Evolutionary conservation across 306 rosid species (phyloP).

Genomic region (Dalbergia cochinchinensis): DNA sequence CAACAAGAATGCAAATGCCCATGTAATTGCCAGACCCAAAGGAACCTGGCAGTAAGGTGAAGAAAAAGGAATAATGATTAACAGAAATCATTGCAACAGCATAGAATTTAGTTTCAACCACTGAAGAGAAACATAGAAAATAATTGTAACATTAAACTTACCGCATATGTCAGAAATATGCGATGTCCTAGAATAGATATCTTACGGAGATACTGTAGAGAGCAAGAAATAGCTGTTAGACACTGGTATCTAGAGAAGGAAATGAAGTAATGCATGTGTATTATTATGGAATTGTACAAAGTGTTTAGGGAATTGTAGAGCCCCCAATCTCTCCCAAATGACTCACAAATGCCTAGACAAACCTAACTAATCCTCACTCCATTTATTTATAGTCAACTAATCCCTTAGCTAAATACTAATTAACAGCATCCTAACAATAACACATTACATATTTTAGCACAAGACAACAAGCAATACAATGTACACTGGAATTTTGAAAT

Average conservation of each 20-base stretch:
- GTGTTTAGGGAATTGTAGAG: no score
- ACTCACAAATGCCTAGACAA: no score
- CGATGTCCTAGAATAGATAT: conserved; percentile 96
- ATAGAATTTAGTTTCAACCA: conserved; percentile 23
- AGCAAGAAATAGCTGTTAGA: conserved; percentile 24
- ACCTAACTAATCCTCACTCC: no score
- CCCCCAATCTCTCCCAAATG: no score
- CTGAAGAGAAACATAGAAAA: conserved; percentile 21
- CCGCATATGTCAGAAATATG: conserved; percentile 89
- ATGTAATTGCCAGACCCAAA: conserved; percentile 92
- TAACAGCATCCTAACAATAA: no score
- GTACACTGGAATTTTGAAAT: neutral
- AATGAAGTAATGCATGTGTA: no score
- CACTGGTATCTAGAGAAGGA: no score
- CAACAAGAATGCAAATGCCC: conserved; percentile 92
- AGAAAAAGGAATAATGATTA: conserved; percentile 42
- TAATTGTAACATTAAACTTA: conserved; percentile 54
- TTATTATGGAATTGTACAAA: no score
- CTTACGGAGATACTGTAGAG: conserved; percentile 90
- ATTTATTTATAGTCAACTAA: no score
- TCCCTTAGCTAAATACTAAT: no score
- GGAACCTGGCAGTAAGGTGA: conserved; percentile 78
- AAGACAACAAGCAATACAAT: conserved; percentile 32
- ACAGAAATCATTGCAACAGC: conserved; percentile 34
- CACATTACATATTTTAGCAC: conserved; percentile 38